Conservation (phyloP, 2,329 filamentous ascomycete genomes). For the Verticillium zaregamsianum region DNA sequence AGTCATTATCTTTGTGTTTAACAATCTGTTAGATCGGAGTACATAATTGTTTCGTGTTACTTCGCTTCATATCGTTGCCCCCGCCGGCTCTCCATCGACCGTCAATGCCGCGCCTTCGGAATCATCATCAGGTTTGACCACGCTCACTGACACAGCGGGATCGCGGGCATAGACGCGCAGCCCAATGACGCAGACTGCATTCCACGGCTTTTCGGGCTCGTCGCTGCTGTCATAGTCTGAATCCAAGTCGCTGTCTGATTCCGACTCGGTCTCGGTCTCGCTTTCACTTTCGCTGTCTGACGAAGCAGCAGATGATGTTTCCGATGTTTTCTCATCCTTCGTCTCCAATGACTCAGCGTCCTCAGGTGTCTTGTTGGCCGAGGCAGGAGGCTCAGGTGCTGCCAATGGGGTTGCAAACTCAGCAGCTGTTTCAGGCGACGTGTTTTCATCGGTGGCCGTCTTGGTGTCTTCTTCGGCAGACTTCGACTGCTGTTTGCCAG, state of each 20-base stretch:
- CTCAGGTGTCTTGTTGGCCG: neutral
- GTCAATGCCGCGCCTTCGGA: conserved; percentile 24
- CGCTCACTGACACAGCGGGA: conserved; percentile 24
- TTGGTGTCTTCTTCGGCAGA: conserved; percentile 2
- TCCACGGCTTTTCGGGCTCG: conserved; percentile 23
- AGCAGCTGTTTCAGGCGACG: neutral
- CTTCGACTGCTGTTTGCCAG: neutral
- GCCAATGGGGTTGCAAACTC: neutral
- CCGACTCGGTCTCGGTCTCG: neutral
- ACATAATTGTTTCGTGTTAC: neutral
- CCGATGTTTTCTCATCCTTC: neutral
- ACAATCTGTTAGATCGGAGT: neutral
- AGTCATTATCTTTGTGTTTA: neutral
- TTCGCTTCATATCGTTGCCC: conserved; percentile 21
- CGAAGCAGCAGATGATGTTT: neutral
- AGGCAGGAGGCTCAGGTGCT: neutral
- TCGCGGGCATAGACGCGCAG: conserved; percentile 34
- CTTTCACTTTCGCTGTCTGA: neutral
- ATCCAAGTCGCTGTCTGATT: conserved; percentile 6
- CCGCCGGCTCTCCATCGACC: conserved; percentile 21
- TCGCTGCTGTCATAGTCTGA: conserved; percentile 6
- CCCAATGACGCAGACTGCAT: conserved; percentile 36
- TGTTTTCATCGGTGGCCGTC: neutral
- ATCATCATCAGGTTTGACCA: conserved; percentile 25
- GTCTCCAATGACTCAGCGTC: neutral